Evolutionary conservation across 805 yeast species (phyloP), one percentile per base, ranked within the genome.

Genomic region (Kodamaea restingae): DNA sequence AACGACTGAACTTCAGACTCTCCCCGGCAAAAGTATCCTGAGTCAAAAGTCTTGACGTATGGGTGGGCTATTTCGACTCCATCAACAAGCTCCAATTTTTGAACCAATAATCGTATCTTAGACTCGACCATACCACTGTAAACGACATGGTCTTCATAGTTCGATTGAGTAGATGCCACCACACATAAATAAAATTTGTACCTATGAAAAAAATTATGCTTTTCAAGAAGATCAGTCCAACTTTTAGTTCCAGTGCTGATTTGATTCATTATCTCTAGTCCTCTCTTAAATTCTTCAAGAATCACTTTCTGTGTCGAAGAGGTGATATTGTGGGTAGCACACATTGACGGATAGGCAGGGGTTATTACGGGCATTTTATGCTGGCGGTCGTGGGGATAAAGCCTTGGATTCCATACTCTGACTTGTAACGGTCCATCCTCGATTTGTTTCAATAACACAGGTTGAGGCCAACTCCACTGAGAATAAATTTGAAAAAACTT

Each of bases 401-500:
- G 63, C 46, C 84, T 76, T 12, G 98, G 98, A 58, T 93, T 93
- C 98, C 98, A 93, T 7, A 93, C 93, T 44, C 96, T 75, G 1
- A 90, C 97, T 51, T 90, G 97, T 32, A 93, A 65, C 0, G 98
- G 98, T 1, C 98, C 98, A 64, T 91, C 98, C 57, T 93, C 98
- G 46, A 93, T 93, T 11, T 80, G 93, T 55, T 88, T 90, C 40
- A 93, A 70, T 27, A 93, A 68, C 1, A 93, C 98, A 0, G 98
- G 98, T 61, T 91, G 97, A 1, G 98, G 98, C 98, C 98, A 93
- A 52, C 78, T 80, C 98, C 98, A 93, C 57, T 87, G 78, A 1
- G 88, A 65, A 50, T 87, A 76, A 45, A 93, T 88, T 47, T 79
- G 77, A 64, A 93, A 93, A 58, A 93, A 93, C 56, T 88, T 85